phyloP scores from a whole-genome alignment of 129 eudicot genomes.

The Centaurea solstitialis region DNA sequence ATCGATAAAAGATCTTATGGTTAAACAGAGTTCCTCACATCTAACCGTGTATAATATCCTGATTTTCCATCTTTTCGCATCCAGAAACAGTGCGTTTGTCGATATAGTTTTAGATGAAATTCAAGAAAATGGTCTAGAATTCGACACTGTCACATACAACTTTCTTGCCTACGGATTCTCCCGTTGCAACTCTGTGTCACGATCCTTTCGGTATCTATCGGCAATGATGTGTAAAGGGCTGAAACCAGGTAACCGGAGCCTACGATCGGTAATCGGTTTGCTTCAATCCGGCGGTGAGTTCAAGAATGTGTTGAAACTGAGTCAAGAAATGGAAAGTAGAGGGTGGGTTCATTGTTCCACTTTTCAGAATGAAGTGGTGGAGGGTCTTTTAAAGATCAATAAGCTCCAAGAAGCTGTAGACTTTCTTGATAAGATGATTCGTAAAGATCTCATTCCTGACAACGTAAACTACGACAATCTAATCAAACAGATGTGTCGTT shows the following conservation, averaged over 20 bases:
- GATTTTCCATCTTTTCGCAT: constrained; percentile 61
- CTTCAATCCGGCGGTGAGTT: constrained; percentile 46
- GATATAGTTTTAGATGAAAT: constrained; percentile 46
- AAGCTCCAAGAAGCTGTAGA: constrained; percentile 55
- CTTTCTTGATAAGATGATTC: constrained; percentile 46
- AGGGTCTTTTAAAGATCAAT: constrained; percentile 33
- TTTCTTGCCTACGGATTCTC: constrained; percentile 60
- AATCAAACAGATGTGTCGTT: constrained; percentile 56
- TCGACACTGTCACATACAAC: constrained; percentile 55
- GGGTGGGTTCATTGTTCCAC: constrained; percentile 57
- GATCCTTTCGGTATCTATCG: constrained; percentile 47
- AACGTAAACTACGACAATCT: constrained; percentile 49
- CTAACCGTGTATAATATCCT: constrained; percentile 58
- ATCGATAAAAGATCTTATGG: constrained; percentile 55
- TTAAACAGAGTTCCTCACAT: constrained; percentile 36
- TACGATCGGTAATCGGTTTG: constrained; percentile 48
- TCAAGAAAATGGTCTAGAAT: constrained; percentile 44
- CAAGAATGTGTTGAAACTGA: constrained; percentile 52
- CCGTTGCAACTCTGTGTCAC: constrained; percentile 34
- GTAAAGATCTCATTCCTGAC: constrained; percentile 47
- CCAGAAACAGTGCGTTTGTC: constrained; percentile 30
- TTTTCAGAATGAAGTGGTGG: constrained; percentile 49
- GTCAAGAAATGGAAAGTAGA: constrained; percentile 66
- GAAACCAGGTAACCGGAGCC: constrained; percentile 65
- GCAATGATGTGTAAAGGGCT: constrained; percentile 62